These are phyloP conservation scores for Hypholoma sublateritium DNA, from an alignment of 768 basidiomycete genomes.

Conservation along the genomic window DNA sequence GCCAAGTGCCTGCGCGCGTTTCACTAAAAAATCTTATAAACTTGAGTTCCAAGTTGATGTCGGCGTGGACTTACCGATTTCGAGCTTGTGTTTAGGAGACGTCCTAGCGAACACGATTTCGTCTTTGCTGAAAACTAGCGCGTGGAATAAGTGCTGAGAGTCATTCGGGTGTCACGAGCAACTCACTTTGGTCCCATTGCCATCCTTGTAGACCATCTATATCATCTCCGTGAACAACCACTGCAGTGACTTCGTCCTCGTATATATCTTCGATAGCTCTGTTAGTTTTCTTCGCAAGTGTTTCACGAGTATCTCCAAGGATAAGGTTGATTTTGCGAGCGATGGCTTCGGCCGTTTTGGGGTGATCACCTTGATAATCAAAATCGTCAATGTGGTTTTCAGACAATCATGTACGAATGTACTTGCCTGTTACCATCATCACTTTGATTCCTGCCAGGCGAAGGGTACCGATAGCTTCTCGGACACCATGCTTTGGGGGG, in stretches of 20 bases:
- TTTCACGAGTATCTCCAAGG: slow-evolving; percentile 63
- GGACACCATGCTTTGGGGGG: slow-evolving; percentile 70
- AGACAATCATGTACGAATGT: neutral
- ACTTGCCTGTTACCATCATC: slow-evolving; percentile 71
- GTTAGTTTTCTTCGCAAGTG: slow-evolving; percentile 54
- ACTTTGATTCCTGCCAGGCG: slow-evolving; percentile 73
- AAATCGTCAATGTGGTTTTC: neutral
- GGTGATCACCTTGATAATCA: slow-evolving; percentile 52
- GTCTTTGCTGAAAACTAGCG: slow-evolving; percentile 59
- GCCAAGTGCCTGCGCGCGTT: slow-evolving; percentile 68
- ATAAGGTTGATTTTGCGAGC: slow-evolving; percentile 73
- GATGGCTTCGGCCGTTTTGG: slow-evolving; percentile 73
- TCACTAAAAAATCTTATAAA: slow-evolving; percentile 39
- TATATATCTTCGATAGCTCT: slow-evolving; percentile 57
- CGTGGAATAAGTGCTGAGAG: neutral
- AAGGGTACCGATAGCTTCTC: slow-evolving; percentile 70
- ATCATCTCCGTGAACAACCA: slow-evolving; percentile 68
- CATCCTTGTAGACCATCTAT: slow-evolving; percentile 67
- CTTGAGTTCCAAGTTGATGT: neutral
- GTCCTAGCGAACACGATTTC: slow-evolving; percentile 75
- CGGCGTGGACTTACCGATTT: slow-evolving; percentile 49
- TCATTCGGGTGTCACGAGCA: neutral
- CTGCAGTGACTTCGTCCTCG: slow-evolving; percentile 66
- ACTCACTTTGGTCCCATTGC: slow-evolving; percentile 74
- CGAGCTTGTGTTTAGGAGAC: slow-evolving; percentile 71